Conservation (phyloP, 768 basidiomycete genomes). For the Tricholomella constricta region DNA sequence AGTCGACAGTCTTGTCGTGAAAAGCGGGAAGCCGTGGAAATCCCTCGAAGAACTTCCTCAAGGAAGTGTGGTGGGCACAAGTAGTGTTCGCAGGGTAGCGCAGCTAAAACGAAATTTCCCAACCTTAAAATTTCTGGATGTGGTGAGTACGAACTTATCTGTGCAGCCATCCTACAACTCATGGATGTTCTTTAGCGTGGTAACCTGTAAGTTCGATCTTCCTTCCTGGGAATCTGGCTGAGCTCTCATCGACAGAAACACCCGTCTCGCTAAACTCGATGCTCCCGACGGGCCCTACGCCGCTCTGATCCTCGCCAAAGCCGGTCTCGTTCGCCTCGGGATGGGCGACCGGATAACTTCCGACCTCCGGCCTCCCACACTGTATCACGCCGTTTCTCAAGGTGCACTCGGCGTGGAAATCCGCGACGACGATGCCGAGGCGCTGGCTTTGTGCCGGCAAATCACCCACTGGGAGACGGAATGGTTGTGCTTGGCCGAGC, state of each 20-base stretch:
- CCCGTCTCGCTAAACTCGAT: slow-evolving; percentile 90
- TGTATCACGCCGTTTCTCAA: slow-evolving; percentile 92
- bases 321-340: slow-evolving; percentile 84
- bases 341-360: slow-evolving; percentile 74
- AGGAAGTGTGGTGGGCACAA: slow-evolving; percentile 93
- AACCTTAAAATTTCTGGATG: slow-evolving; percentile 77
- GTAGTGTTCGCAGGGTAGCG: slow-evolving; percentile 90
- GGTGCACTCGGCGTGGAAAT: slow-evolving; percentile 91
- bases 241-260: slow-evolving; percentile 56
- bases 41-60: slow-evolving; percentile 80
- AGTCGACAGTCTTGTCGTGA: slow-evolving; percentile 86
- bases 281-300: slow-evolving; percentile 76
- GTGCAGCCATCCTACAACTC: neutral
- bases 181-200: slow-evolving; percentile 57
- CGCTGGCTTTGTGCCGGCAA: slow-evolving; percentile 61
- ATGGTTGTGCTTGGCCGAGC: slow-evolving; percentile 81
- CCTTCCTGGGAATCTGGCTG: slow-evolving; percentile 8
- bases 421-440: slow-evolving; percentile 61
- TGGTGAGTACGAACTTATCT: slow-evolving; percentile 57
- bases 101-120: slow-evolving; percentile 83
- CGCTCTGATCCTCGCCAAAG: slow-evolving; percentile 91
- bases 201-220: slow-evolving; percentile 65
- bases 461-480: slow-evolving; percentile 78
- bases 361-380: slow-evolving; percentile 70
- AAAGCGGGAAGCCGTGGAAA: slow-evolving; percentile 67